Conservation (phyloP, 2,329 filamentous ascomycete genomes). For the Fusarium sp. region DNA sequence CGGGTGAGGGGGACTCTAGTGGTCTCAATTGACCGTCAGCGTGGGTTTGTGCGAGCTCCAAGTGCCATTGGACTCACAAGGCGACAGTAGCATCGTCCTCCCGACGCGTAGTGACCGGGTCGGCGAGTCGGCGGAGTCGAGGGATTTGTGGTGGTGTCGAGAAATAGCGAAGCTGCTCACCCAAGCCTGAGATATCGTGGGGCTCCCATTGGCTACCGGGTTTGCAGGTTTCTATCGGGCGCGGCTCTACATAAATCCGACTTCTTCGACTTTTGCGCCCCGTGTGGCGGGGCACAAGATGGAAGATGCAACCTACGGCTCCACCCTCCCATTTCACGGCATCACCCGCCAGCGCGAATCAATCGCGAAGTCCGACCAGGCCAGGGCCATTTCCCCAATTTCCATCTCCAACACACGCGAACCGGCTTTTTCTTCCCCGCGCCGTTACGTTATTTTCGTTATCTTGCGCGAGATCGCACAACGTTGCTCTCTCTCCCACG, state of each 20-base stretch:
- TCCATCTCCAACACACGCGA: constrained; percentile 23
- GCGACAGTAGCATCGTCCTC: constrained; percentile 42
- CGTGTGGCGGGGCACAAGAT: not conserved
- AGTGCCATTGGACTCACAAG: constrained; percentile 44
- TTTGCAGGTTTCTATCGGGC: constrained; percentile 13
- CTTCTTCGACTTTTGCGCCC: not conserved
- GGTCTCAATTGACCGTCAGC: constrained; percentile 45
- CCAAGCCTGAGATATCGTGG: constrained; percentile 35
- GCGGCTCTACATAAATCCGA: constrained; percentile 33
- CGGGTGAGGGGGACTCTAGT: constrained; percentile 37
- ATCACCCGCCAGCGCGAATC: constrained; percentile 23
- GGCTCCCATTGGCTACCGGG: constrained; percentile 39
- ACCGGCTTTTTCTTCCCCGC: constrained; percentile 9
- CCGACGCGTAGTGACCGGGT: constrained; percentile 34
- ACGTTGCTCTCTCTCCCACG: constrained; percentile 13
- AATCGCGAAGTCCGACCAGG: constrained; percentile 30
- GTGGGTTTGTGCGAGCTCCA: constrained; percentile 1
- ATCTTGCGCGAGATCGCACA: not conserved
- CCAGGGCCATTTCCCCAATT: constrained; percentile 18
- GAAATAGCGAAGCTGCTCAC: constrained; percentile 39
- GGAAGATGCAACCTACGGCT: not conserved
- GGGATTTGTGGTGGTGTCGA: constrained; percentile 44
- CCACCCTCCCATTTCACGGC: constrained; percentile 9
- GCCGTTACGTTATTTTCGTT: not conserved
- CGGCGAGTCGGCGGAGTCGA: constrained; percentile 41